Evolutionary conservation across 2,329 filamentous ascomycete species (phyloP), one percentile per base, ranked within the genome.

Genomic region (Pseudogymnoascus sp.): DNA sequence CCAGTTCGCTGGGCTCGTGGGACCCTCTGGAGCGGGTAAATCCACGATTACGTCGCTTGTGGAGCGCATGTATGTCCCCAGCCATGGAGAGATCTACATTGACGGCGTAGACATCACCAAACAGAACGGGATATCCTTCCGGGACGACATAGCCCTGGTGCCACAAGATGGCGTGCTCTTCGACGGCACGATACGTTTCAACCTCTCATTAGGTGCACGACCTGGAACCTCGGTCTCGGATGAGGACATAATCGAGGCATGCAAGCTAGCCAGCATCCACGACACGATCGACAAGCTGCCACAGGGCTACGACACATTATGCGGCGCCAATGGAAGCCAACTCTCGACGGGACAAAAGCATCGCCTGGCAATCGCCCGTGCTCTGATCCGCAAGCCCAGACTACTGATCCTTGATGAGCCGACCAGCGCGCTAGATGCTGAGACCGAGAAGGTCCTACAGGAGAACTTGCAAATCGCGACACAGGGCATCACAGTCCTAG

Each of bases 281-380:
- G 91, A 96, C 68, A 97, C 97, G 73, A 88, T 97, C 68, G 83
- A 79, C 7, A 77, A 82, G 12, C 82, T 97, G 1, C 91, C 93
- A 0, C 88, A 96, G 66, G 89, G 89, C 2, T 97, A 96, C 70
- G 84, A 96, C 66, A 97, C 93, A 0, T 87, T 93, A 66, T 92
- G 97, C 12, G 93, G 93, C 60, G 90, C 96, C 74, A 88, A 92
- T 65, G 93, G 93, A 3, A 95, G 96, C 72, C 78, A 96, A 59
- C 81, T 97, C 9, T 96, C 90, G 61, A 93, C 93, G 72, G 93
- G 93, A 16, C 93, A 97, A 76, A 96, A 96, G 75, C 93, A 97
- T 76, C 89, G 93, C 67, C 93, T 97, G 70, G 91, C 92, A 12
- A 96, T 96, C 63, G 88, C 88, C 0, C 80, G 88, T 3, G 88